These are phyloP conservation scores for Fusarium agapanthi DNA, from an alignment of 2,329 filamentous ascomycete genomes.

Conservation along the genomic window DNA sequence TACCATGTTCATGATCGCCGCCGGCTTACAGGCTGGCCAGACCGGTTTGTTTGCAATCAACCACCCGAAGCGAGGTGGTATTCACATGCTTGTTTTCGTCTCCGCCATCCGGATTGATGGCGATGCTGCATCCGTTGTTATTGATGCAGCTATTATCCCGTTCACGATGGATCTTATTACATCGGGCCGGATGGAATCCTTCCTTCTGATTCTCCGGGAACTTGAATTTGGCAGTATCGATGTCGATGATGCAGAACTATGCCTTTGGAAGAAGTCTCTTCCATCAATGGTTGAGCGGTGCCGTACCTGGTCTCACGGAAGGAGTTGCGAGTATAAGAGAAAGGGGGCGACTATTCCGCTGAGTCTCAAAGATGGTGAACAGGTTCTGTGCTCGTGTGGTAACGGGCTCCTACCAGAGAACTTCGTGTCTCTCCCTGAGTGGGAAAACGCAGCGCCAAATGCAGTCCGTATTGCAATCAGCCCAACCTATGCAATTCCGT, in stretches of 20 bases:
- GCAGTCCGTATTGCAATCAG: conserved; percentile 67
- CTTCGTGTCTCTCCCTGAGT: conserved; percentile 54
- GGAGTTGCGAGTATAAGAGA: conserved; percentile 54
- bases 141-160: conserved; percentile 59
- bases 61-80: conserved; percentile 48
- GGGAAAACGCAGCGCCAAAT: conserved; percentile 52
- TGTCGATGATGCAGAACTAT: conserved; percentile 65
- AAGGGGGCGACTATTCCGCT: conserved; percentile 50
- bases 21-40: conserved; percentile 56
- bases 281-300: conserved; percentile 58
- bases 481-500: conserved; percentile 57
- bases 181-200: conserved; percentile 47
- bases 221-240: conserved; percentile 52
- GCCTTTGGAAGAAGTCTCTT: conserved; percentile 58
- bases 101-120: conserved; percentile 56
- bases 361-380: conserved; percentile 46
- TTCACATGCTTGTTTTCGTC: conserved; percentile 53
- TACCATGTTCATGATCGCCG: conserved; percentile 56
- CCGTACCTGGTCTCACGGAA: conserved; percentile 56
- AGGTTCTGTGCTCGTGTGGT: conserved; percentile 57
- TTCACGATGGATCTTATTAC: conserved; percentile 49
- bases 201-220: conserved; percentile 50
- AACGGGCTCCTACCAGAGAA: conserved; percentile 51
- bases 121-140: conserved; percentile 52
- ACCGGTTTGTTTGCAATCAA: conserved; percentile 56